phyloP scores from a whole-genome alignment of 345 rosid species.

The Euphorbia lathyris region DNA sequence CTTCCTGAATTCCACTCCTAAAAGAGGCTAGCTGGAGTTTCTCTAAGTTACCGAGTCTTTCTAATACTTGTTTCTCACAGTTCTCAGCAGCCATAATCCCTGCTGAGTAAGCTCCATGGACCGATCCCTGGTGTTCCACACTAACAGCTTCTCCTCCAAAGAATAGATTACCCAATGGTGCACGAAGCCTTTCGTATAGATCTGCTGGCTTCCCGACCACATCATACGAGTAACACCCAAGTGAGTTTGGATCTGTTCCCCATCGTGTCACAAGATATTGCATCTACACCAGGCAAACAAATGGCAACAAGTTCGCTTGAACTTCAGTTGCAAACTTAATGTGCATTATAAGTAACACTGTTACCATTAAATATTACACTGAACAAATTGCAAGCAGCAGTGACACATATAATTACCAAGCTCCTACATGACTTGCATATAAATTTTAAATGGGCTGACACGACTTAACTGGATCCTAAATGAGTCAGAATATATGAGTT shows the following conservation, averaged over 20 bases:
- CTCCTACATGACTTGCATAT: no score
- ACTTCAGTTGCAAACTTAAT: neutral
- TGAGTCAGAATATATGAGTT: no score
- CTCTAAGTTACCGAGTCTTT: slow-evolving; percentile 46
- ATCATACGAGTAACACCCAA: slow-evolving; percentile 80
- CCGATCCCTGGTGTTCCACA: slow-evolving; percentile 80
- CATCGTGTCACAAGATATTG: slow-evolving; percentile 64
- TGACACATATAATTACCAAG: neutral
- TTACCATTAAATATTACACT: neutral
- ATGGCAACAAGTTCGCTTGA: neutral
- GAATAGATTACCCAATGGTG: slow-evolving; percentile 62
- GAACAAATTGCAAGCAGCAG: neutral
- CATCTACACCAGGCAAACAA: slow-evolving; percentile 37
- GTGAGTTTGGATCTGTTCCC: slow-evolving; percentile 78
- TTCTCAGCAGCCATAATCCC: slow-evolving; percentile 71
- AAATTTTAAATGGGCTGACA: no score
- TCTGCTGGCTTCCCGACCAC: slow-evolving; percentile 71
- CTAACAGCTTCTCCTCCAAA: slow-evolving; percentile 91
- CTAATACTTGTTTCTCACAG: slow-evolving; percentile 49
- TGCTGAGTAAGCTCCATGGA: slow-evolving; percentile 77
- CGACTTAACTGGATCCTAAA: no score
- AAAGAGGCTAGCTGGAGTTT: slow-evolving; percentile 44
- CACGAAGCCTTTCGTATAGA: slow-evolving; percentile 62
- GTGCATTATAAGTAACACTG: neutral
- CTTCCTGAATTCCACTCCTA: slow-evolving; percentile 41